Evolutionary conservation across 768 basidiomycete species (phyloP).

Genomic region (Pleurotus ostreatus): DNA sequence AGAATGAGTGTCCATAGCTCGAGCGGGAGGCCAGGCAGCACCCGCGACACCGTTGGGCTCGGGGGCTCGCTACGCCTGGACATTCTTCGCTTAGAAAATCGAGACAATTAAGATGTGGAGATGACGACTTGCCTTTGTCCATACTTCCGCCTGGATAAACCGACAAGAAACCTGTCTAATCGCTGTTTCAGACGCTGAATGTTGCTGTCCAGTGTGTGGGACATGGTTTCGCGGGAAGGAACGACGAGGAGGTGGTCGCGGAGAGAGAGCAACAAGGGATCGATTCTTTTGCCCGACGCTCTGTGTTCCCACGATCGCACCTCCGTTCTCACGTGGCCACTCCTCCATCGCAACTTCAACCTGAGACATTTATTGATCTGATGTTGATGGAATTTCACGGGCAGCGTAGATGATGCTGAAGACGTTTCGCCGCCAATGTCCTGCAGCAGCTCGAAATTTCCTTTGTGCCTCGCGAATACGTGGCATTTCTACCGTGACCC

Average conservation of each 20-base stretch:
- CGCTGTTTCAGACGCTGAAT: neutral
- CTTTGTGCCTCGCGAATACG: too few relatives aligned
- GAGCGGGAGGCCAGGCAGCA: slow-evolving; percentile 44
- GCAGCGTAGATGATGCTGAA: too few relatives aligned
- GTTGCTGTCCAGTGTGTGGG: neutral
- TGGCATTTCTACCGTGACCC: slow-evolving; percentile 11
- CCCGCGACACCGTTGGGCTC: neutral
- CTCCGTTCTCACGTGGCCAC: neutral
- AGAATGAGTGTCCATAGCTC: slow-evolving; percentile 69
- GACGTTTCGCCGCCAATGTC: too few relatives aligned
- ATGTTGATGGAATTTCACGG: neutral
- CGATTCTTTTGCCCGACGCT: neutral
- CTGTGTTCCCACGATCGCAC: neutral
- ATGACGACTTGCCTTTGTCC: neutral
- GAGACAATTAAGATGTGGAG: neutral
- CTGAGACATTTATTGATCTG: neutral
- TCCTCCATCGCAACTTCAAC: neutral
- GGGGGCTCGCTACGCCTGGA: neutral
- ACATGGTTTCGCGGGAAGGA: neutral
- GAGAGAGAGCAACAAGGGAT: neutral
- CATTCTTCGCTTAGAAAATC: neutral
- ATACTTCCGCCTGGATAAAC: neutral
- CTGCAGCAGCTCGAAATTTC: too few relatives aligned
- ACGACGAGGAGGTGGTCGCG: neutral
- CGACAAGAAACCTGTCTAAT: neutral